Base-by-base conservation (phyloP, 805 yeast genomes). In the Cyberlindnera maritima region DNA sequence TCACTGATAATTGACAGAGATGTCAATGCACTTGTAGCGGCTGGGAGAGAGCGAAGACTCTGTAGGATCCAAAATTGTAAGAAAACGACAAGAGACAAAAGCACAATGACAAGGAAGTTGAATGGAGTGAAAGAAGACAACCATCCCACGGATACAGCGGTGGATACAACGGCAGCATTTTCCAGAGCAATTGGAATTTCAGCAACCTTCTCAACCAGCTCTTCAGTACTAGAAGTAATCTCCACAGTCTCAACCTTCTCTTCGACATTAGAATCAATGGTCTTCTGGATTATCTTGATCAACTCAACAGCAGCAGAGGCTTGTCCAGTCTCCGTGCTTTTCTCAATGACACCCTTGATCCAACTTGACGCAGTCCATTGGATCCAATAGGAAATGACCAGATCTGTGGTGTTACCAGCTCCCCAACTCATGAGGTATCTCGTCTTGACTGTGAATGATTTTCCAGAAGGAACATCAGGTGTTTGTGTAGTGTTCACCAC, bases 381-480 rank as follows among this genome's bases (percentile, higher is more conserved):
- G 35, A 92, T 76, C 70, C 80, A 79, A 63, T 77, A 87, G n/a
- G 90, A 77, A n/a, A 86, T 66, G 37, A 68, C 69, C 34, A 94
- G 56, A 40, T 72, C 68, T 4, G 96, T 84, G 20, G 69, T 63
- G 58, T 84, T 87, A 25, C 72, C 65, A 9, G 70, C 72, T 0
- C 74, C 89, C 98, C 99, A 94, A 3, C 84, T 74, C 46, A 89
- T 66, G 38, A 82, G 70, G 57, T 81, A 86, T 50, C 86, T 73
- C 0, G 96, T 88, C 52, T 80, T 75, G 2, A 90, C 90, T 28
- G 77, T 72, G 63, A 94, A 94, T 1, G 87, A 76, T 36, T 76
- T 76, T 4, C 99, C 99, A 58, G 91, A 85, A 0, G 99, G 99
- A 14, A 94, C 98, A 60, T 89, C 94, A 0, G 99, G 99, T 0